A percentile compares a stretch with the other conserved stretches of the same genome.
Conservation (phyloP, 345 rosid species). For the Citrus maxima region DNA sequence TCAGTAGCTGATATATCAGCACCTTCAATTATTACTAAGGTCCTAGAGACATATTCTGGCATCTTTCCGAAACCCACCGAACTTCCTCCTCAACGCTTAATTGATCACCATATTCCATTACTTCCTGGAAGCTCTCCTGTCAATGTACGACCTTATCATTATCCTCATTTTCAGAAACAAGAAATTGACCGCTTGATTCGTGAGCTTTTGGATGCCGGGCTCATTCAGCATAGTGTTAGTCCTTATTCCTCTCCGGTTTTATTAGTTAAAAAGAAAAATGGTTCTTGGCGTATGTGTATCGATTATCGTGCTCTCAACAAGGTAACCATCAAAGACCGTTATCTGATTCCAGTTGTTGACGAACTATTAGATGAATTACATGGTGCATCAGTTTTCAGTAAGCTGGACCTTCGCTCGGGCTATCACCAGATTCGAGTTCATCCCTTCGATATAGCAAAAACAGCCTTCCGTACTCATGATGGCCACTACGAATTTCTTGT, state of each 20-base stretch:
- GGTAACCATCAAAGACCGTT: not conserved
- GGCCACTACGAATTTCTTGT: not conserved
- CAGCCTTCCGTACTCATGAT: not conserved
- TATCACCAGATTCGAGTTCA: not conserved
- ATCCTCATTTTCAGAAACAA: not conserved
- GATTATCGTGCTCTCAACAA: not conserved
- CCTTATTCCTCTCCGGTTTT: not conserved
- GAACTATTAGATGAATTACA: not conserved
- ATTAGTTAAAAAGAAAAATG: not conserved
- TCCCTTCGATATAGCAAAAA: not conserved
- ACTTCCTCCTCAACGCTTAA: not conserved
- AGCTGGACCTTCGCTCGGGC: not conserved
- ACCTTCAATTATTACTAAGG: not conserved
- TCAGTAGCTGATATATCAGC: not conserved
- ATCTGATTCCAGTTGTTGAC: not conserved
- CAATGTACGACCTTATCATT: not conserved
- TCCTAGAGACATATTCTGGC: not conserved
- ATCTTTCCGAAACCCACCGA: not conserved
- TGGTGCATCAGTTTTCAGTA: not conserved
- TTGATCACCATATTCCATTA: not conserved
- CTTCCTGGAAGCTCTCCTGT: not conserved
- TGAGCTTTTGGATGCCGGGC: not conserved
- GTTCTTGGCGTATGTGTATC: not conserved
- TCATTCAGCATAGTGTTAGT: not conserved
- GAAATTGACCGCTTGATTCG: not conserved